These are phyloP conservation scores for Diplodia corticola DNA, from an alignment of 2,329 filamentous ascomycete genomes.

Conservation along the genomic window DNA sequence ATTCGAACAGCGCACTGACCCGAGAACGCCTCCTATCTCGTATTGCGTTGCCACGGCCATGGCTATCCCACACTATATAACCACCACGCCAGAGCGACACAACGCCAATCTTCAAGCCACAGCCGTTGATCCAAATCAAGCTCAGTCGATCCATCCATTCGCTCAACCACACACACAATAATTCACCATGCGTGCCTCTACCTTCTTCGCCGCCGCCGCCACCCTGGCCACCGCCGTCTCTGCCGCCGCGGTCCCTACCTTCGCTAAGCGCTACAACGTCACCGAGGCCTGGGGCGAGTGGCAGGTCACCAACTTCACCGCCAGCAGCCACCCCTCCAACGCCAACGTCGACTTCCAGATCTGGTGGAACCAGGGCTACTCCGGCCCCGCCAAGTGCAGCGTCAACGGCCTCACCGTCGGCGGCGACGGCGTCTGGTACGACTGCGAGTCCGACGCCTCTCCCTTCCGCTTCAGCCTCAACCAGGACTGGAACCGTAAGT, in stretches of 20 bases:
- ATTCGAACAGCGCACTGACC: background rate
- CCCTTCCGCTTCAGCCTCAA: background rate
- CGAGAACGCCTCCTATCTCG: conserved; percentile 4
- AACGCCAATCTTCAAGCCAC: background rate
- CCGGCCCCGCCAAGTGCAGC: background rate
- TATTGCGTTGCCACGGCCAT: background rate
- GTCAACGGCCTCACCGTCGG: background rate
- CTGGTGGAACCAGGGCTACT: conserved; percentile 5
- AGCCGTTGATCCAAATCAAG: background rate
- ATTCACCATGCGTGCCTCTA: conserved; percentile 5
- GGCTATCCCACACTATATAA: conserved; percentile 2
- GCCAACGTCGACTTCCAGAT: background rate
- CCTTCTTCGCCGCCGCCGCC: conserved; percentile 9
- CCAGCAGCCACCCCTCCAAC: background rate
- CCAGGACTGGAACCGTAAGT: background rate
- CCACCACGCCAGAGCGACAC: background rate
- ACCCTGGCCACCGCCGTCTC: background rate
- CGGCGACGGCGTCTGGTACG: background rate
- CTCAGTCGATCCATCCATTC: background rate
- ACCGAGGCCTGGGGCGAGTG: conserved; percentile 12
- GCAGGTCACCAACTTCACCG: conserved; percentile 14
- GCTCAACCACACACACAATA: background rate
- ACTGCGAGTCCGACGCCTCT: background rate
- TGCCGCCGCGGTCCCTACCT: background rate
- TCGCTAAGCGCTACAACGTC: conserved; percentile 14